phyloP scores from a whole-genome alignment of 805 yeast species.

The Lachancea meyersii region DNA sequence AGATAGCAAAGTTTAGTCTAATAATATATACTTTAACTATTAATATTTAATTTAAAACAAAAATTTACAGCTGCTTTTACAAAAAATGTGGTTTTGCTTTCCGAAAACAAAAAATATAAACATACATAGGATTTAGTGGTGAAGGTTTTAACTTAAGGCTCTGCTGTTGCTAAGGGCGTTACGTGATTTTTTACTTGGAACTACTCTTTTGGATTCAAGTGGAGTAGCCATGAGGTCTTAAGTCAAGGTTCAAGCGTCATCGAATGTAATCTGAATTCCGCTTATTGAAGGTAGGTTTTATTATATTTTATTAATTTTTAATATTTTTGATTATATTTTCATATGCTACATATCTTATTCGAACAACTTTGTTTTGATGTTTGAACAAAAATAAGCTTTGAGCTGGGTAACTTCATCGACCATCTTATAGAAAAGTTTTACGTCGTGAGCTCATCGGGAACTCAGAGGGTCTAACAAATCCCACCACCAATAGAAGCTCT shows the following conservation, averaged over 20 bases:
- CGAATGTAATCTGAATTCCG: no score
- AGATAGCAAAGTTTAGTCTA: neutral
- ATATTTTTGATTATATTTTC: no score
- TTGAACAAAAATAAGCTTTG: neutral
- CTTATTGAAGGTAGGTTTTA: no score
- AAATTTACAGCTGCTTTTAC: neutral
- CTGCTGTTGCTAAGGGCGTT: no score
- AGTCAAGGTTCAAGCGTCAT: no score
- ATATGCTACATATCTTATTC: no score
- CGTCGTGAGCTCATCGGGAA: neutral
- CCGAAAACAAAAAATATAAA: slow-evolving; percentile 2
- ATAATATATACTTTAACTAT: neutral
- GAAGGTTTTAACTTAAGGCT: neutral
- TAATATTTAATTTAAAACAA: neutral
- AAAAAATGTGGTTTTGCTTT: neutral
- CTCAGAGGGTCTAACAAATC: neutral
- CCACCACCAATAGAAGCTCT: no score
- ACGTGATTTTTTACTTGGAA: no score
- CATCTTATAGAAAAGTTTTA: neutral
- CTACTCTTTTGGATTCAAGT: no score
- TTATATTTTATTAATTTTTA: no score
- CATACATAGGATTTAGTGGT: neutral
- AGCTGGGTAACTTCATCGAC: slow-evolving; percentile 2
- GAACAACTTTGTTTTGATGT: neutral
- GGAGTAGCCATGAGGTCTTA: no score